Conservation (phyloP, 495 filamentous ascomycete species). For the Daldinia vernicosa region DNA sequence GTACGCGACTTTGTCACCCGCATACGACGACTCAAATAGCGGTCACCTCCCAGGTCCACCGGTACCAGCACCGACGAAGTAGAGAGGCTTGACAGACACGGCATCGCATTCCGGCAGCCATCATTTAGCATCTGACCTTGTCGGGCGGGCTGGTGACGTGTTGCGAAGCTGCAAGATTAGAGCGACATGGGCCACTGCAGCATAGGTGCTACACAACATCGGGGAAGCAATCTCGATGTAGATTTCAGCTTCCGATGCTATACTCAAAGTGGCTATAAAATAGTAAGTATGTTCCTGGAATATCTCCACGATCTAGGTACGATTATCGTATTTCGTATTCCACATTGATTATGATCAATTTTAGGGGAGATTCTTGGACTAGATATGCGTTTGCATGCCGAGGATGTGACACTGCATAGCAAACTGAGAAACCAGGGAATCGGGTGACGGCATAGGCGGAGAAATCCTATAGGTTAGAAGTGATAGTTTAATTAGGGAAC, state of each 20-base stretch:
- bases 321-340: neutral
- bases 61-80: neutral
- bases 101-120: slow-evolving; percentile 1
- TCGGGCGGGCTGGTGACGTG: slow-evolving; percentile 11
- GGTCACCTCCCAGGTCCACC: slow-evolving; percentile 1
- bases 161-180: slow-evolving; percentile 11
- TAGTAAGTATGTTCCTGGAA: neutral
- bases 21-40: slow-evolving; percentile 11
- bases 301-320: neutral
- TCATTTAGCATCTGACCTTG: slow-evolving; percentile 18
- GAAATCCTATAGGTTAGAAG: neutral
- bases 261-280: slow-evolving; percentile 15
- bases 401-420: no score
- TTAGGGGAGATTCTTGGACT: neutral
- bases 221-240: slow-evolving; percentile 30
- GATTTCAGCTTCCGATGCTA: slow-evolving; percentile 42
- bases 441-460: neutral
- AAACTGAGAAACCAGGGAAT: neutral
- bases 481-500: neutral
- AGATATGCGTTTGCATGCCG: neutral
- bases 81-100: slow-evolving; percentile 10
- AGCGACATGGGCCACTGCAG: slow-evolving; percentile 10
- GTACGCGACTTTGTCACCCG: slow-evolving; percentile 24
- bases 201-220: slow-evolving; percentile 14
- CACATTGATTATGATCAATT: neutral